phyloP scores from a whole-genome alignment of 78 protist genomes.

The Dictyostelium brefeldianum region DNA sequence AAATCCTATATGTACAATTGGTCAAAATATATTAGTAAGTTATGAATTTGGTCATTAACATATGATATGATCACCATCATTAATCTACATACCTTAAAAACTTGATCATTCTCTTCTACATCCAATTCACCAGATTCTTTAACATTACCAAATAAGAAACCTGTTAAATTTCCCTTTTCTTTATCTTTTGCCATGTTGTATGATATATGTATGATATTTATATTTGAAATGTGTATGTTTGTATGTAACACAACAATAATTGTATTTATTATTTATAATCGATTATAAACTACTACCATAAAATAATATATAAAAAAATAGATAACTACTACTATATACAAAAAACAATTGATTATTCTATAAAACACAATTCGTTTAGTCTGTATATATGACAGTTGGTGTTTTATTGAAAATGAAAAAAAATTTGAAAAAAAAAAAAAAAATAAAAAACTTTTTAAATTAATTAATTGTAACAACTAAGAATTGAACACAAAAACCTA shows the following conservation, averaged over 20 bases:
- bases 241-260: too few relatives aligned
- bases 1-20: conserved; percentile 19
- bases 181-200: conserved; percentile 29
- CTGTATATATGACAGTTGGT: too few relatives aligned
- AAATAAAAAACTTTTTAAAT: too few relatives aligned
- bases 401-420: too few relatives aligned
- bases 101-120: conserved; percentile 52
- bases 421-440: too few relatives aligned
- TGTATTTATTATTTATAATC: not conserved
- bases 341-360: not conserved
- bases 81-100: conserved; percentile 33
- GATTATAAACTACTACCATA: not conserved
- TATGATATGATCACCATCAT: too few relatives aligned
- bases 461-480: too few relatives aligned
- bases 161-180: conserved; percentile 33
- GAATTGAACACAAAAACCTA: too few relatives aligned
- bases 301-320: too few relatives aligned
- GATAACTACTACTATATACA: too few relatives aligned
- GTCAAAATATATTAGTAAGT: not conserved
- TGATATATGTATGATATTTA: not conserved
- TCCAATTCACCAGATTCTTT: conserved; percentile 72
- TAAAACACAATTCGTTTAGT: too few relatives aligned
- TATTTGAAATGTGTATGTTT: not conserved
- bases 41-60: not conserved
- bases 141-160: conserved; percentile 69